A percentile compares a stretch with the other conserved stretches of the same genome.
These are phyloP conservation scores for Neofusicoccum sp. DNA, from an alignment of 2,329 filamentous ascomycete species.

Conservation along the genomic window DNA sequence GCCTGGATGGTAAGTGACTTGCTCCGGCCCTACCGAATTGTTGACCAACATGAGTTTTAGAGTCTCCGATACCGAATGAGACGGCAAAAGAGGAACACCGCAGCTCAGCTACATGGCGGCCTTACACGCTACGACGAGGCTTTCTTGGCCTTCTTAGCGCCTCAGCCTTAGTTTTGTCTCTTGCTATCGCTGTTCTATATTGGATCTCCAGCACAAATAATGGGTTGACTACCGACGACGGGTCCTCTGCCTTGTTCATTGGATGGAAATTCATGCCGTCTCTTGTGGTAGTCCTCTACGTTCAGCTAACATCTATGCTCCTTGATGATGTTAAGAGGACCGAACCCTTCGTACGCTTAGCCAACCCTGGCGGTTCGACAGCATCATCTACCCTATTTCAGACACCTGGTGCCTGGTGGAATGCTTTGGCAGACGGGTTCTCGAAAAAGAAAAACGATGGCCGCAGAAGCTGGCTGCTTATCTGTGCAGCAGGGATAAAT, in stretches of 20 bases:
- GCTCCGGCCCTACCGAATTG: too few relatives aligned
- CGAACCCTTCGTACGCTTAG: conserved; percentile 31
- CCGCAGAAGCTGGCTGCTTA: conserved; percentile 23
- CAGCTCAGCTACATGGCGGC: too few relatives aligned
- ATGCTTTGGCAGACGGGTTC: conserved; percentile 26
- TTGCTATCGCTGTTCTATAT: too few relatives aligned
- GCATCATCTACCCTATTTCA: conserved; percentile 25
- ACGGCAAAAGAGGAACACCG: too few relatives aligned
- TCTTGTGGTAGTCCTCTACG: conserved; percentile 30
- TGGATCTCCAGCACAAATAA: too few relatives aligned
- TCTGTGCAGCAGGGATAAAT: conserved; percentile 22
- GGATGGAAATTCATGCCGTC: conserved; percentile 34
- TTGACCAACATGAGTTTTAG: too few relatives aligned
- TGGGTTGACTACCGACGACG: too few relatives aligned
- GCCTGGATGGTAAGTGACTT: too few relatives aligned
- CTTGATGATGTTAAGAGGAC: conserved; percentile 32
- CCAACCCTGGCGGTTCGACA: conserved; percentile 7
- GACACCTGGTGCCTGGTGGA: conserved; percentile 30
- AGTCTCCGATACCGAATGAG: too few relatives aligned
- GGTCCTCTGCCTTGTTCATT: conserved; percentile 4
- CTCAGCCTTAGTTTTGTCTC: too few relatives aligned
- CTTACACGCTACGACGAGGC: too few relatives aligned
- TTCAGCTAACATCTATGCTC: conserved; percentile 27
- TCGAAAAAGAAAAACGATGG: conserved; percentile 24
- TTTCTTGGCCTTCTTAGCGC: too few relatives aligned